Evolutionary conservation across 305 asterid species (phyloP).

Genomic region (Fraxinus greggii): DNA sequence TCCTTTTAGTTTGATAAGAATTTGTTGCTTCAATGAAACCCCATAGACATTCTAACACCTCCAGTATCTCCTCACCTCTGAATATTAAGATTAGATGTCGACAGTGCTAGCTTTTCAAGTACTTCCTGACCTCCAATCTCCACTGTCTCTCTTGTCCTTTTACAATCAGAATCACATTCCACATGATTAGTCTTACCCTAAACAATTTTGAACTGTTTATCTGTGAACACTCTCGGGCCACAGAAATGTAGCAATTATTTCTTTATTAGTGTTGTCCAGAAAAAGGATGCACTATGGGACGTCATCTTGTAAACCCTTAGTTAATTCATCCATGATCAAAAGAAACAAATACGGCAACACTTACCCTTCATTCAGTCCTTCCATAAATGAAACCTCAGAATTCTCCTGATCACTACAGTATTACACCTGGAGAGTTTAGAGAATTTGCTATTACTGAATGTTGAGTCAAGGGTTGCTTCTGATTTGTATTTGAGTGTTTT

Average conservation of each 20-base stretch:
- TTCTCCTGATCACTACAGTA: background rate
- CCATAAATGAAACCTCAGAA: background rate
- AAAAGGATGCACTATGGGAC: background rate
- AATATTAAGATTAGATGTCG: background rate
- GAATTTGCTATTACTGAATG: background rate
- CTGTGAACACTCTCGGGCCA: background rate
- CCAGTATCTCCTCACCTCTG: background rate
- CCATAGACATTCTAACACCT: background rate
- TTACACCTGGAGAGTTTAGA: background rate
- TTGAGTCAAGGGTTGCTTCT: background rate
- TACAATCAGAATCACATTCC: background rate
- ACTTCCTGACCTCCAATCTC: background rate
- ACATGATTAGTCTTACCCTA: background rate
- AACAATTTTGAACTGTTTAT: background rate
- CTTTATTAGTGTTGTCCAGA: background rate
- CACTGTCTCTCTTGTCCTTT: background rate
- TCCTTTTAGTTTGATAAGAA: background rate
- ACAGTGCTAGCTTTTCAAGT: background rate
- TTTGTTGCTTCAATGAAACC: background rate
- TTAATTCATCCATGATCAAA: background rate
- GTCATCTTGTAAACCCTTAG: background rate
- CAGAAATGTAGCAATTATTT: background rate
- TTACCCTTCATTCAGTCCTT: background rate
- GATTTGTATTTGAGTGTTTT: background rate
- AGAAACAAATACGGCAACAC: background rate